phyloP scores from a whole-genome alignment of 257 asterid species.

The Leonotis leonurus region DNA sequence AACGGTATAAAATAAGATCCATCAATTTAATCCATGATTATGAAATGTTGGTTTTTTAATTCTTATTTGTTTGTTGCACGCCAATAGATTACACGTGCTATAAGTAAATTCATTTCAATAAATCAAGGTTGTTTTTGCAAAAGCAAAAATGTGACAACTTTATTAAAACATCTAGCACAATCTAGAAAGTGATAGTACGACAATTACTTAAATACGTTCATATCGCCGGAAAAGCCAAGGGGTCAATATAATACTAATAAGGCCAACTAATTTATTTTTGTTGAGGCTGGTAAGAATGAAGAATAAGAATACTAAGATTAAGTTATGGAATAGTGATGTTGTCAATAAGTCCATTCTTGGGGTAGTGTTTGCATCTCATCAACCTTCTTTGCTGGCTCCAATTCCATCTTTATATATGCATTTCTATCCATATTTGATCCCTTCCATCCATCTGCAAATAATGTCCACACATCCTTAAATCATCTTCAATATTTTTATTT shows the following conservation, averaged over 20 bases:
- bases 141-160: no score
- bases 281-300: no score
- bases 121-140: no score
- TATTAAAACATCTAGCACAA: no score
- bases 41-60: neutral
- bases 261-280: neutral
- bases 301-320: no score
- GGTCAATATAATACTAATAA: neutral
- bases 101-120: no score
- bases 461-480: no score
- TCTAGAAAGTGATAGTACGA: no score
- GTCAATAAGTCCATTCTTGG: constrained; percentile 25
- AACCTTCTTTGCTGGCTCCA: neutral
- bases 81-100: neutral
- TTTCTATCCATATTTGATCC: neutral
- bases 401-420: neutral
- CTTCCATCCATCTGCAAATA: constrained; percentile 3
- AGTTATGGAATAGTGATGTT: neutral
- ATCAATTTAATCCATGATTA: neutral
- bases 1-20: neutral
- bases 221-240: no score
- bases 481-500: no score
- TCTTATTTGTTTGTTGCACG: neutral
- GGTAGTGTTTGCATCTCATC: constrained; percentile 14
- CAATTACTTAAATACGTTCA: no score